These are phyloP conservation scores for Zygosaccharomyces pseudorouxii DNA, from an alignment of 805 yeast genomes.

Conservation along the genomic window DNA sequence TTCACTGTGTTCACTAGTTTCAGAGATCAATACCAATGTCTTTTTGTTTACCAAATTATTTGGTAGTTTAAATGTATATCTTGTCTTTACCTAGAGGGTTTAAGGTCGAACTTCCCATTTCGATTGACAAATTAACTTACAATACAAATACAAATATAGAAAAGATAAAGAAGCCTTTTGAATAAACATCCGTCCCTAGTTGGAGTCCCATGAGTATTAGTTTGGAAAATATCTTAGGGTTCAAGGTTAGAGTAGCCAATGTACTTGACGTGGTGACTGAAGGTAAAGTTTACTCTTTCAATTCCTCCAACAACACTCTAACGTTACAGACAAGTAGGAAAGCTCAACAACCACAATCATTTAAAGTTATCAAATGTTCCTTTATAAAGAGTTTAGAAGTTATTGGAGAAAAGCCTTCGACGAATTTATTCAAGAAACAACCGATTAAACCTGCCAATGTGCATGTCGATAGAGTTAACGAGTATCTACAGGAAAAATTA, in stretches of 20 bases:
- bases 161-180: neutral
- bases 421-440: conserved; percentile 31
- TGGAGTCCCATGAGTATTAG: conserved; percentile 25
- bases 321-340: conserved; percentile 31
- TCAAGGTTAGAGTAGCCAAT: conserved; percentile 57
- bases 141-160: neutral
- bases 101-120: neutral
- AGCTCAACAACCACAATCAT: conserved; percentile 28
- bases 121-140: conserved; percentile 1
- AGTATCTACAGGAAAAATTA: conserved; percentile 24
- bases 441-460: conserved; percentile 36
- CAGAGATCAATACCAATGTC: neutral
- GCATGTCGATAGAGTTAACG: conserved; percentile 28
- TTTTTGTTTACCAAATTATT: neutral
- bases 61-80: neutral
- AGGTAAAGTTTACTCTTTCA: conserved; percentile 64
- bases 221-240: conserved; percentile 31
- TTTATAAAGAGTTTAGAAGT: conserved; percentile 53
- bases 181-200: neutral
- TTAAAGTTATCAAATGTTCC: conserved; percentile 51
- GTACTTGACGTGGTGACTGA: conserved; percentile 49
- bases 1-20: neutral
- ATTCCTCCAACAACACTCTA: conserved; percentile 39
- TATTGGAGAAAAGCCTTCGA: conserved; percentile 37
- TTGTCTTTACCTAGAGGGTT: neutral